Evolutionary conservation across 768 basidiomycete genomes (phyloP).

Genomic region (Cystofilobasidium ferigula): DNA sequence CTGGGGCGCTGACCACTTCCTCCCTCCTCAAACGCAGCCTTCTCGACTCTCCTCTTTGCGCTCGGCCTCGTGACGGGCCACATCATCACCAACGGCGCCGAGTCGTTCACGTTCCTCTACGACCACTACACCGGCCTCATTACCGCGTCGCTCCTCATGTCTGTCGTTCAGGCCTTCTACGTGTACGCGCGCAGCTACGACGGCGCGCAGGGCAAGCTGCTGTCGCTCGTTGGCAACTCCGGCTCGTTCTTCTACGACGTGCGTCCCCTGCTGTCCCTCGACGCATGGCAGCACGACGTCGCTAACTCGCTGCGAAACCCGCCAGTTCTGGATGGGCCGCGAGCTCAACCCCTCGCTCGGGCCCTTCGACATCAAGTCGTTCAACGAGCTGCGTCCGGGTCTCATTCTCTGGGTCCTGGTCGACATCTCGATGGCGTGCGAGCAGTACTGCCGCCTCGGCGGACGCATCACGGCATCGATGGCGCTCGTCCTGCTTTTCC

Average conservation of each 20-base stretch:
- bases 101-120: constrained; percentile 78
- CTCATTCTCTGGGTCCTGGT: constrained; percentile 84
- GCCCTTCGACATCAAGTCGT: constrained; percentile 62
- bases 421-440: constrained; percentile 81
- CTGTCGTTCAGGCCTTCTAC: constrained; percentile 57
- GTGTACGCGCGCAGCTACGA: constrained; percentile 59
- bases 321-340: constrained; percentile 84
- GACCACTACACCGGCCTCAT: constrained; percentile 82
- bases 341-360: constrained; percentile 82
- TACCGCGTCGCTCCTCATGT: constrained; percentile 70
- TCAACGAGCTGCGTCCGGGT: constrained; percentile 77
- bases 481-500: constrained; percentile 77
- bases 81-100: constrained; percentile 62
- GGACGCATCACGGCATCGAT: constrained; percentile 67
- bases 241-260: constrained; percentile 85
- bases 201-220: constrained; percentile 47
- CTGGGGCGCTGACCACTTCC: background rate
- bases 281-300: too few relatives aligned
- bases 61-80: constrained; percentile 60
- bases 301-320: too few relatives aligned
- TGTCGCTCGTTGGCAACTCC: constrained; percentile 87
- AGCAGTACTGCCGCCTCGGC: constrained; percentile 74
- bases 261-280: constrained; percentile 37
- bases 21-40: constrained; percentile 46
- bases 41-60: constrained; percentile 72